phyloP scores from a whole-genome alignment of 176 grass and related monocot genomes.

The Aegilops tauschii region DNA sequence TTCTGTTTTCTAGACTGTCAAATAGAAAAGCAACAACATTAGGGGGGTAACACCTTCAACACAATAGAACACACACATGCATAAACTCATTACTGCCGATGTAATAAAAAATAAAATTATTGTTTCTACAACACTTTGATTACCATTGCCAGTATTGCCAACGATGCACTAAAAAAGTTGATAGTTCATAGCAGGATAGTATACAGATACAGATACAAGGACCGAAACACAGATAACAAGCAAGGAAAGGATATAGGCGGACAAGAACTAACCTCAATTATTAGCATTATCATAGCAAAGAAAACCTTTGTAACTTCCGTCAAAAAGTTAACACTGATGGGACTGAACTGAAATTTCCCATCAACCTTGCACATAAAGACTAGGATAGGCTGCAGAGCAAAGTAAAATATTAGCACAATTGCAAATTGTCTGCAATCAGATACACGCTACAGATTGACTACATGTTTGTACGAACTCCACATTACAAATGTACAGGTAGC shows the following conservation, averaged over 20 bases:
- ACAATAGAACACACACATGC: not conserved
- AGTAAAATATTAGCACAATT: constrained; percentile 17
- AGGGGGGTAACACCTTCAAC: not conserved
- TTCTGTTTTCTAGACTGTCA: constrained; percentile 91
- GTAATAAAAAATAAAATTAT: not conserved
- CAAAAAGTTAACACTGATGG: constrained; percentile 93
- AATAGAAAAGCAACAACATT: constrained; percentile 30
- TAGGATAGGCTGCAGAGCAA: constrained; percentile 81
- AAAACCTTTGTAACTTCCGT: constrained; percentile 83
- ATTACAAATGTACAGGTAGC: not conserved
- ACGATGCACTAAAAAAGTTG: not conserved
- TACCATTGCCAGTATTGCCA: not conserved
- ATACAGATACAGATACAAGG: not conserved
- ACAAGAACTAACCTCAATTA: constrained; percentile 72
- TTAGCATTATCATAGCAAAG: constrained; percentile 88
- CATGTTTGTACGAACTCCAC: not conserved
- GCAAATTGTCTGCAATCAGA: not conserved
- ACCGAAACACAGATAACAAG: constrained; percentile 4
- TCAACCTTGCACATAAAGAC: constrained; percentile 99
- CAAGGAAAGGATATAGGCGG: constrained; percentile 19
- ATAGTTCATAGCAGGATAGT: not conserved
- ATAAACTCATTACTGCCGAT: not conserved
- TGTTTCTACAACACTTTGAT: not conserved
- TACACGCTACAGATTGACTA: not conserved
- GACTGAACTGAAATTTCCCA: constrained; percentile 96